phyloP scores from a whole-genome alignment of 148 eudicot species.

The Rhododendron molle region DNA sequence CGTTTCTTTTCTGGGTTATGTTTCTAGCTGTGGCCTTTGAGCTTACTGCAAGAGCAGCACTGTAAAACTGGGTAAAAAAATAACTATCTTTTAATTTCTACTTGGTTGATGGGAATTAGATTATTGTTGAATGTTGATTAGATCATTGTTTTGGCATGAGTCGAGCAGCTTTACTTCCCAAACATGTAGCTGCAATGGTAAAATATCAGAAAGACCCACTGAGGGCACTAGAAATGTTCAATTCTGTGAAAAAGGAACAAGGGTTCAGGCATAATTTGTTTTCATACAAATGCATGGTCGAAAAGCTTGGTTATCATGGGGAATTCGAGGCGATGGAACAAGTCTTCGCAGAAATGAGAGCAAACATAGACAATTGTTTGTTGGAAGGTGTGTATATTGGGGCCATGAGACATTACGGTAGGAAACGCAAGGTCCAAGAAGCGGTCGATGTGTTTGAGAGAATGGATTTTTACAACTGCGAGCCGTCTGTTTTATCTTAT shows the following conservation, averaged over 20 bases:
- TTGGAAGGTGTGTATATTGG: constrained; percentile 80
- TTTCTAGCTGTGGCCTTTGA: constrained; percentile 2
- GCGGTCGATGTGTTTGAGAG: constrained; percentile 89
- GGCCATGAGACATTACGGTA: constrained; percentile 84
- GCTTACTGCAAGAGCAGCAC: neutral
- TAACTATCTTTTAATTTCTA: neutral
- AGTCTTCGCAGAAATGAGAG: constrained; percentile 64
- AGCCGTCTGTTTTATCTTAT: constrained; percentile 61
- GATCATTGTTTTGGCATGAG: constrained; percentile 42
- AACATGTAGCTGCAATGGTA: constrained; percentile 84
- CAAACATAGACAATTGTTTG: constrained; percentile 44
- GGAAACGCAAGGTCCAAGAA: constrained; percentile 66
- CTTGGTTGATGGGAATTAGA: constrained; percentile 10
- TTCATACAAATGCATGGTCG: constrained; percentile 67
- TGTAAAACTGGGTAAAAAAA: neutral
- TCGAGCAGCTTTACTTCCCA: constrained; percentile 57
- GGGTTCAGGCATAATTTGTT: constrained; percentile 67
- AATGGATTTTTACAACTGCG: constrained; percentile 88
- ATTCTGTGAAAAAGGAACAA: constrained; percentile 64
- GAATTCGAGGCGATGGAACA: constrained; percentile 78
- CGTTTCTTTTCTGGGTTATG: neutral
- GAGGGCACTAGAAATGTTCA: constrained; percentile 81
- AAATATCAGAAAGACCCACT: constrained; percentile 76
- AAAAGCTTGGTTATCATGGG: constrained; percentile 74
- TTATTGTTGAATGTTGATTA: neutral